Evolutionary conservation across 2,329 filamentous ascomycete species (phyloP), one percentile per base, ranked within the genome.

Genomic region (Xylaria sp.): DNA sequence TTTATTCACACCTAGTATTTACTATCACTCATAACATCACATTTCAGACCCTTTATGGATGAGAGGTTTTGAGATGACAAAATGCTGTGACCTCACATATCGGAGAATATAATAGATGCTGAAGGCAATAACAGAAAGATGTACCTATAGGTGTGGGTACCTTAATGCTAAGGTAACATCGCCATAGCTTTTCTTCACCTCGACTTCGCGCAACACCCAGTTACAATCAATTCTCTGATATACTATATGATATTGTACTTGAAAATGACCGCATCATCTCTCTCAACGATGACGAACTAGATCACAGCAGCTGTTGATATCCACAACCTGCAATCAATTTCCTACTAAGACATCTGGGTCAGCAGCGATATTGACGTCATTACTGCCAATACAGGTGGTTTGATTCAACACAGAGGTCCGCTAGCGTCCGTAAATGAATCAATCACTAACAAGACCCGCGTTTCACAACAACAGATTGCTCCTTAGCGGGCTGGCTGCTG

Each of bases 331-430:
- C 17, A 48, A 20, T 48, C 44, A 23, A 23, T 48, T 46, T 3
- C 17, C 42, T 20, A 20, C 42, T 20, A 23, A 46, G 42, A 13
- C 10, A 23, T 23, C 11, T 46, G 42, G 3, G 26, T 15, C 6
- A 7, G 17, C 15, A 42, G 23, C 46, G 4, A 56, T 56, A 49
- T 49, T 67, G 65, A 67, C 65, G 65, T 67, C 65, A 67, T 60
- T 56, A 17, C 65, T 20, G 4, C 48, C 13, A 38, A 42, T 57
- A 15, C 15, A 17, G 46, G 15, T n/a, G 10, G 4, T 13, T 33
- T 51, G 23, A 15, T 6, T 57, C 53, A 58, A n/a, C 36, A 26
- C 11, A 23, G 26, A 40, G 6, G 4, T 26, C 40, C 17, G 20
- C 53, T 67, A 67, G 65, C 60, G 65, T 44, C n/a, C 20, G 51